Base-by-base conservation (phyloP, 1,284 basidiomycete genomes). In the Clitocybe nebularis region DNA sequence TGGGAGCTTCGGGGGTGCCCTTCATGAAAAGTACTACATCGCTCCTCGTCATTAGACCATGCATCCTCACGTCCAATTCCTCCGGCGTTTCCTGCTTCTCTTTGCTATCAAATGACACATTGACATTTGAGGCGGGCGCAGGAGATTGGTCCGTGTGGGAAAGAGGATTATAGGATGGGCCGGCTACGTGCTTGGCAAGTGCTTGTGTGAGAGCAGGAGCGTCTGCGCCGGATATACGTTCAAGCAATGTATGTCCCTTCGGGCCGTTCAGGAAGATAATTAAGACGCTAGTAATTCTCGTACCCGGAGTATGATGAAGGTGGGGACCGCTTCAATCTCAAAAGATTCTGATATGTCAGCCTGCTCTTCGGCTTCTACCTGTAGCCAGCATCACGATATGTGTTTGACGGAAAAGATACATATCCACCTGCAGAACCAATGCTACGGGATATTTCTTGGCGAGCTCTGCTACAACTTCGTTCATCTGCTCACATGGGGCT, bases 21-120 rank as follows among this genome's bases (percentile, higher is more conserved):
- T 99, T 99, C 94, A 99, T 99, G 77, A 99, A 98, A 44, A 99
- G 66, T 43, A 99, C 91, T 7, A 98, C 79, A 8, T 66, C 66
- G 60, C 68, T 76, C 66, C 79, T 74, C 41, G 71, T 71, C 89
- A 93, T 93, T 46, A 94, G 62, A 36, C 51, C 55, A 21, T 63
- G 67, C 61, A 92, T 76, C 40, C 91, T 74, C 32, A 61, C 58
- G 32, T 77, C 72, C 16, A 92, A 73, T 51, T 87, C 70, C 51
- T 85, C 85, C n/a, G 71, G 63, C 4, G 77, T 74, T 61, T 91
- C 86, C n/a, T 62, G 41, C 54, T 61, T 63, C 45, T 66, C 67
- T 23, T 38, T 65, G 9, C 51, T 47, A 16, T 50, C 46, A 6
- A 46, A 44, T 4, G 47, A 23, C 11, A 56, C 45, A 13, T 51